Evolutionary conservation across 371 early-diverging fungal genomes (phyloP), one percentile per base, ranked within the genome.

Genomic region (Rhizopus microsporus): DNA sequence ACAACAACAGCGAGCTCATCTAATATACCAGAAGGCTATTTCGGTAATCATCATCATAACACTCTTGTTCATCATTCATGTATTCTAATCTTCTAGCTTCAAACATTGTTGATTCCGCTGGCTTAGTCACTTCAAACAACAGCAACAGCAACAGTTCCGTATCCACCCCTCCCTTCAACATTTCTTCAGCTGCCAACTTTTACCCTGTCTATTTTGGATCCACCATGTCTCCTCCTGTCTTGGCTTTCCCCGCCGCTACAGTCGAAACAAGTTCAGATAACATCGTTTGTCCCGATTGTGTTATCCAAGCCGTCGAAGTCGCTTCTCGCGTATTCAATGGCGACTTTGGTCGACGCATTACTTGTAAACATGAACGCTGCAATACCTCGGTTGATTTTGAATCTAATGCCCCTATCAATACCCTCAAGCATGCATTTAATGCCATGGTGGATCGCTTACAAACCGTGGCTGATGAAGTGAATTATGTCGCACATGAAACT

Each of bases 401-500:
- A 54, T 39, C 52, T 9, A 30, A 63, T 60, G 32, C 49, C n/a
- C 23, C 35, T 29, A 31, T 17, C 33, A 50, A 31, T 34, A 52
- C 61, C 7, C 61, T 84, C 7, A 79, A 80, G 46, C 65, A 62
- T 8, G 79, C 83, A n/a, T 70, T 88, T 45, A 88, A 88, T 53
- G 58, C 69, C 16, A 86, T 88, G 87, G 82, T 81, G 7, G 69
- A 68, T 16, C 84, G 76, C 52, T 66, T 89, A 10, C 69, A 78
- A 46, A 63, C 51, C 6, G 74, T 87, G 38, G 76, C 83, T 3
- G 56, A 74, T 13, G 83, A 85, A 46, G 79, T 86, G 34, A 78
- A 77, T 33, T 69, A 71, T 16, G 82, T 86, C 4, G 80, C 85
- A 16, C 62, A 61, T 32, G 83, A 84, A 47, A 84, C 83, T 38